Evolutionary conservation across 2,329 filamentous ascomycete species (phyloP), one percentile per base, ranked within the genome.

Genomic region (Penicillium aurantiogriseum): DNA sequence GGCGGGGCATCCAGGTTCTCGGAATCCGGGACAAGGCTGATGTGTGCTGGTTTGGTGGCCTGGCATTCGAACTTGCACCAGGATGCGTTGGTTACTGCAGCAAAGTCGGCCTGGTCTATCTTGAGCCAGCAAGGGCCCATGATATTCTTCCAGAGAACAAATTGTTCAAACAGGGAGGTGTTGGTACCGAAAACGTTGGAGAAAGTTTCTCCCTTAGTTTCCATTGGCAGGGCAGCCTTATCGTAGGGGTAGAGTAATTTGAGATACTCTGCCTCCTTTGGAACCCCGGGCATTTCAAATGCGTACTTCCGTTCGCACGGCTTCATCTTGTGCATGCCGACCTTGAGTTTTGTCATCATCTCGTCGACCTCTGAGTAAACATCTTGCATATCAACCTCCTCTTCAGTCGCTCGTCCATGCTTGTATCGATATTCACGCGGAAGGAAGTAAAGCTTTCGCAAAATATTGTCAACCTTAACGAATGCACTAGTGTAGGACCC

Each of bases 81-180:
- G 0, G 94, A 99, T 11, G 92, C 90, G 67, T 97, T 97, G 74
- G 91, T 93, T 64, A 97, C 82, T 6, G 89, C 81, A 19, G 84
- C 83, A 71, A 96, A 97, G 72, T 97, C 88, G 31, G 90, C 90
- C 64, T 89, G 88, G 63, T 92, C 84, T 54, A 99, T 94, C 71
- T 88, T 92, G 45, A 99, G 83, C 94, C 94, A 99, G 74, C 94
- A 97, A 31, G 94, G 94, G 1, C 94, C 94, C 93, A 97, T 99
- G 67, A 99, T 90, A 71, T 96, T 96, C 78, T 97, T 97, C 90
- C 92, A 97, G 5, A 99, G 82, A 21, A 99, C 94, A 71, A 99
- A 99, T 67, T 99, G 94, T 76, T 99, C 94, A 67, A 99, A 99
- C 0, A 99, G 81, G 1, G 91, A 87, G 0, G 94, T 99, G 73